These are phyloP conservation scores for Acer campestre DNA, from an alignment of 345 rosid species.

Conservation along the genomic window DNA sequence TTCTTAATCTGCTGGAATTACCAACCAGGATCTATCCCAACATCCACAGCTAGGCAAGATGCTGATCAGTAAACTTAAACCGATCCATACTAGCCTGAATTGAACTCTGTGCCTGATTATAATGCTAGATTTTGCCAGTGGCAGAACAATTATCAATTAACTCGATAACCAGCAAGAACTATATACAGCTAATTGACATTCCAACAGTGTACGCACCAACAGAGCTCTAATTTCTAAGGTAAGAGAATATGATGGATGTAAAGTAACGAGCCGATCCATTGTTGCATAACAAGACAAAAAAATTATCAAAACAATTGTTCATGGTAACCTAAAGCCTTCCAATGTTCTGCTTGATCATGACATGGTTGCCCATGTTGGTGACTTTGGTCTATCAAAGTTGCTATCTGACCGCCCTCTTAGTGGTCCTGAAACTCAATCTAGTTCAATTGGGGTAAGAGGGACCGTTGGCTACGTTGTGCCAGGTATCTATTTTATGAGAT, in stretches of 20 bases:
- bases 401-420: too few relatives aligned
- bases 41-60: not conserved
- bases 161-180: not conserved
- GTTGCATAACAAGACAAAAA: too few relatives aligned
- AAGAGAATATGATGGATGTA: not conserved
- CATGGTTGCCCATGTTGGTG: too few relatives aligned
- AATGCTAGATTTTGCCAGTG: not conserved
- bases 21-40: not conserved
- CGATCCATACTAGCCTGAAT: not conserved
- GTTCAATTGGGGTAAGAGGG: too few relatives aligned
- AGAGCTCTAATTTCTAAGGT: not conserved
- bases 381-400: too few relatives aligned
- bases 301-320: too few relatives aligned
- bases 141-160: not conserved
- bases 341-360: too few relatives aligned
- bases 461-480: too few relatives aligned
- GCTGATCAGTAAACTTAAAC: slow-evolving; percentile 1
- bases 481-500: too few relatives aligned
- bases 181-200: not conserved
- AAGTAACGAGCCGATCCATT: not conserved
- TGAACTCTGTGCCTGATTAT: not conserved
- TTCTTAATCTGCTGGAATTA: not conserved
- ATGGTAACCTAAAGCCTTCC: too few relatives aligned
- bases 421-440: too few relatives aligned
- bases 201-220: not conserved